These are phyloP conservation scores for Pholiota molesta DNA, from an alignment of 768 basidiomycete genomes.

Conservation along the genomic window DNA sequence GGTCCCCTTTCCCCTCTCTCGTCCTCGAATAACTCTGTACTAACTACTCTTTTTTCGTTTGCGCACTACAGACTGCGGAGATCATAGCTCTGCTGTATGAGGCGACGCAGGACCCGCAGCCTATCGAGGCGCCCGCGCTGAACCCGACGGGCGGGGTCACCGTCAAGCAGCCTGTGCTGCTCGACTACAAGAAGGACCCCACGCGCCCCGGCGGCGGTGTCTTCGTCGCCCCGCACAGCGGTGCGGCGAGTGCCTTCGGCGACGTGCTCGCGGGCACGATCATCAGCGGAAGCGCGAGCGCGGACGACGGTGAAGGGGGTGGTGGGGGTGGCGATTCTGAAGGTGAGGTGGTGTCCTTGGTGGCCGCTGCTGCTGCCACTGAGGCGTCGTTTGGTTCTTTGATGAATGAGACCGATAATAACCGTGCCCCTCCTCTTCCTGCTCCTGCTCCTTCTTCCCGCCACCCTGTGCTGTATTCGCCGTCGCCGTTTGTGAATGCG, in stretches of 20 bases:
- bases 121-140: conserved; percentile 62
- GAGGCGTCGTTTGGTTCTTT: conserved; percentile 30
- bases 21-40: neutral
- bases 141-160: conserved; percentile 80
- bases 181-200: conserved; percentile 80
- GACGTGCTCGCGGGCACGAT: conserved; percentile 61
- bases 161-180: conserved; percentile 51
- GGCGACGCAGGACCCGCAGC: conserved; percentile 78
- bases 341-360: conserved; percentile 46
- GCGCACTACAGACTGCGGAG: conserved; percentile 72
- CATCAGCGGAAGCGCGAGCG: conserved; percentile 46
- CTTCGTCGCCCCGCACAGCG: conserved; percentile 70
- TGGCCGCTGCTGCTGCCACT: conserved; percentile 26
- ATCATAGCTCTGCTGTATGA: conserved; percentile 91
- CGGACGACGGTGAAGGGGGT: conserved; percentile 39
- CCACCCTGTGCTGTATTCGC: conserved; percentile 33
- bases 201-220: conserved; percentile 87
- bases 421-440: conserved; percentile 26
- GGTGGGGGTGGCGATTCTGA: conserved; percentile 41
- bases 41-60: neutral
- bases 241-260: conserved; percentile 50
- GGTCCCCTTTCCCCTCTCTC: conserved; percentile 29
- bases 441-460: conserved; percentile 13
- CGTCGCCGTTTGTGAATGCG: conserved; percentile 39
- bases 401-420: conserved; percentile 32